Base-by-base conservation (phyloP, 345 rosid species). In the Nasturtium officinale region DNA sequence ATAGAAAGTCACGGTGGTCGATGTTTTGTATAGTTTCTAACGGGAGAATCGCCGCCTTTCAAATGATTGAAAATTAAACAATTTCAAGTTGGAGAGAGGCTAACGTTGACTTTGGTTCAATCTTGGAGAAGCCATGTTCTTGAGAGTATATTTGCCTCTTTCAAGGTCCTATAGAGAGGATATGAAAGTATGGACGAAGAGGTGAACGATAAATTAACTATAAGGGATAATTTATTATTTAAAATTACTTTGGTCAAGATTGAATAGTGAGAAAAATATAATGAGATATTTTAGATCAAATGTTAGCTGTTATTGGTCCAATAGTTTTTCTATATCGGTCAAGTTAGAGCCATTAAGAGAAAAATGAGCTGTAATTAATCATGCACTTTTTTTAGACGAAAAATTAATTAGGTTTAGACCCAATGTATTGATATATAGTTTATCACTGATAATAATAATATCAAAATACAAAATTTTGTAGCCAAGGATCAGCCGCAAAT, bases 21-120 rank as follows among this genome's bases (percentile, higher is more conserved):
- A 35, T 51, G 56, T 67, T 75, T 50, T 59, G 47, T 10, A 29
- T 40, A 57, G 18, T 50, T 58, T 60, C 40, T 26, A 48, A 56
- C 56, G 72, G 42, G 56, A 67, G 48, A 59, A 42, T 59, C 69
- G 62, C 69, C 67, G 73, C 69, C 74, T 61, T 61, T 28, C 59
- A 68, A 75, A 75, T 75, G 58, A 75, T 75, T 75, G 74, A 21
- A 6, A 23, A 53, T 52, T 50, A 23, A 68, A 61, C 52, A 18
- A 0, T 0, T 43, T 43, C 57, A 61, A 61, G 64, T 61, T 68
- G 74, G 58, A 61, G 58, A 68, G 57, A 42, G 15, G 47, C 61
- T 68, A 56, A 52, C 63, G 16, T 75, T 75, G 74, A 75, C 79
- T 75, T 68, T 67, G 68, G 79, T 67, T 75, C 47, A 43, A 61